A percentile compares a stretch with the other conserved stretches of the same genome.
Conservation (phyloP, 1,139 yeast species). For the Saccharomyces hybrid region DNA sequence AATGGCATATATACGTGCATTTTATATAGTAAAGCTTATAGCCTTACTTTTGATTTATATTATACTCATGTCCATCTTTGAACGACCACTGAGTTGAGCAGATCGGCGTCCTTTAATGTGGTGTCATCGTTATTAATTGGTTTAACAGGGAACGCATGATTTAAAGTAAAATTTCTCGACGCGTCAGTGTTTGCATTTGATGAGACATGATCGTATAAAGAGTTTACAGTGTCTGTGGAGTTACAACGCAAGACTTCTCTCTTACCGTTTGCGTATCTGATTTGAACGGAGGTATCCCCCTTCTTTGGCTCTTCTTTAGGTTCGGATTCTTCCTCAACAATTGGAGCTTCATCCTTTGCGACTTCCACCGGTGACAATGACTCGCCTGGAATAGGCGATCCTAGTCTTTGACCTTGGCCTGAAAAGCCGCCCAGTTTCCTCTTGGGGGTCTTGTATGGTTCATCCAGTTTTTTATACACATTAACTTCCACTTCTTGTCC, state of each 20-base stretch:
- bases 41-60: not conserved
- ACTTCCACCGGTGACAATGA: slow-evolving; percentile 9
- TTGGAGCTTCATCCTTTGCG: slow-evolving; percentile 3
- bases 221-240: slow-evolving; percentile 57
- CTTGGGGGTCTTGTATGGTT: slow-evolving; percentile 71
- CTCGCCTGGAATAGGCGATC: slow-evolving; percentile 82
- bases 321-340: slow-evolving; percentile 14
- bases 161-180: slow-evolving; percentile 53
- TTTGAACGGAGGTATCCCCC: slow-evolving; percentile 75
- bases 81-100: slow-evolving; percentile 79
- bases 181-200: slow-evolving; percentile 37
- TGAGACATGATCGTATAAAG: slow-evolving; percentile 60
- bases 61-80: slow-evolving; percentile 56
- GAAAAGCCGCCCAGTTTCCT: slow-evolving; percentile 60
- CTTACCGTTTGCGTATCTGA: slow-evolving; percentile 79
- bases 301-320: slow-evolving; percentile 33
- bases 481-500: slow-evolving; percentile 96
- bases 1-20: not conserved
- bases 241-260: slow-evolving; percentile 58
- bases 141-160: slow-evolving; percentile 78
- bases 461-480: slow-evolving; percentile 73
- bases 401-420: slow-evolving; percentile 84
- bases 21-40: not conserved
- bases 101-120: slow-evolving; percentile 66
- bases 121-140: slow-evolving; percentile 52